A percentile compares a stretch with the other conserved stretches of the same genome.
These are phyloP conservation scores for Tuber melanosporum DNA, from an alignment of 495 filamentous ascomycete species.

Conservation along the genomic window DNA sequence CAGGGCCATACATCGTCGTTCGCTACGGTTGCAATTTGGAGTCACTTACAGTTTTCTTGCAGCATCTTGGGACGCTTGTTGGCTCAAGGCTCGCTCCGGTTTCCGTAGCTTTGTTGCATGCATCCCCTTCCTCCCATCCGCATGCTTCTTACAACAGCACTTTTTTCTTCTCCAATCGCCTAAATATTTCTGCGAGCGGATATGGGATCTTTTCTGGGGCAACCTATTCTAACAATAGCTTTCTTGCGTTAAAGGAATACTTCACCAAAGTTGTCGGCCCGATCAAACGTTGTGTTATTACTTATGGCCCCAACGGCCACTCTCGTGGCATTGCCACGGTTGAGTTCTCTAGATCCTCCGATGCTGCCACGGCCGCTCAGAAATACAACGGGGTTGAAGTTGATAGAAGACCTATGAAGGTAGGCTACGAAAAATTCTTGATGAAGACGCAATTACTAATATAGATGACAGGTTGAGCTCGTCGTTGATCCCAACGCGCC, in stretches of 20 bases:
- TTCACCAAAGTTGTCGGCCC: slow-evolving; percentile 81
- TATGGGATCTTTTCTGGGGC: slow-evolving; percentile 32
- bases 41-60: slow-evolving; percentile 9
- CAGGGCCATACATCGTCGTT: slow-evolving; percentile 15
- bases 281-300: slow-evolving; percentile 79
- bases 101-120: slow-evolving; percentile 37
- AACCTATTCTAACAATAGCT: slow-evolving; percentile 41
- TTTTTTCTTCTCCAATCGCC: slow-evolving; percentile 1
- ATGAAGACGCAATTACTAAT: slow-evolving; percentile 20
- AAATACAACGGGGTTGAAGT: slow-evolving; percentile 81
- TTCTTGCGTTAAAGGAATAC: slow-evolving; percentile 70
- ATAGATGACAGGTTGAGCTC: slow-evolving; percentile 67
- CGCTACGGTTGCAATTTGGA: slow-evolving; percentile 24
- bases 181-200: slow-evolving; percentile 22
- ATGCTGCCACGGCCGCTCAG: slow-evolving; percentile 71
- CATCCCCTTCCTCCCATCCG: slow-evolving; percentile 20
- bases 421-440: slow-evolving; percentile 41
- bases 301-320: slow-evolving; percentile 82
- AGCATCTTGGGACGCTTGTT: slow-evolving; percentile 12
- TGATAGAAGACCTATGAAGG: slow-evolving; percentile 86
- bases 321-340: slow-evolving; percentile 85
- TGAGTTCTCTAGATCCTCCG: slow-evolving; percentile 67
- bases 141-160: neutral
- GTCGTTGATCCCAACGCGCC: slow-evolving; percentile 69
- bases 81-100: slow-evolving; percentile 28